Base-by-base conservation (phyloP, 805 yeast species). In the Saccharomyces jurei region DNA sequence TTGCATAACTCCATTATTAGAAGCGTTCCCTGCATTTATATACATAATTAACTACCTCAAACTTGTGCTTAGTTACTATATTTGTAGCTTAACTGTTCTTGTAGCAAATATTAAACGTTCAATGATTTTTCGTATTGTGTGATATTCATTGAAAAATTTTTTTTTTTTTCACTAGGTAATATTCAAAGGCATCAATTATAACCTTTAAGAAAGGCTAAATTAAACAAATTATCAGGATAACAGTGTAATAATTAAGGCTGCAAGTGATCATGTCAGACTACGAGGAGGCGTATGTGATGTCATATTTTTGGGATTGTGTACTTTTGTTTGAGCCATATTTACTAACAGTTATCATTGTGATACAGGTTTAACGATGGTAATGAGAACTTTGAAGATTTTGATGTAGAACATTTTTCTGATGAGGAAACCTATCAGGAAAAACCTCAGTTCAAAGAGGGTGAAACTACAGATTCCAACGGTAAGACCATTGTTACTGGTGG, bases 321-420 rank as follows among this genome's bases (percentile, higher is more conserved):
- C 6, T 21, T 13, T 10, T 32, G 29, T 32, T 22, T 17, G 26
- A 41, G 25, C 41, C 14, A 25, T 27, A 41, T 44, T 17, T 27
- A 17, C 46, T 26, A 13, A 28, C 44, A 27, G 27, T 17, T 17
- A 46, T 29, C 25, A 48, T 30, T 53, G 29, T 49, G 48, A 46
- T 36, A 48, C 53, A 76, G 79, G 30, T 86, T 83, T 72, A 85
- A 87, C 70, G 90, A 85, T 51, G 85, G 79, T 50, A 80, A 77
- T 53, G 89, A 85, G 65, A 75, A 81, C 72, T 83, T 72, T 63
- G 95, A 82, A 61, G 96, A 90, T 64, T 87, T 86, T 70, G 96
- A 89, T 55, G 91, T 84, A 58, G 96, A 86, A 58, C 89, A 87
- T 64, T 84, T 83, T 69, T 84, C 91, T 4, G 96, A 87, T 62